Percentiles rank a stretch among this genome's conserved stretches.
Evolutionary conservation across 2,329 filamentous ascomycete species (phyloP).

Genomic region (Fusarium circinatum): DNA sequence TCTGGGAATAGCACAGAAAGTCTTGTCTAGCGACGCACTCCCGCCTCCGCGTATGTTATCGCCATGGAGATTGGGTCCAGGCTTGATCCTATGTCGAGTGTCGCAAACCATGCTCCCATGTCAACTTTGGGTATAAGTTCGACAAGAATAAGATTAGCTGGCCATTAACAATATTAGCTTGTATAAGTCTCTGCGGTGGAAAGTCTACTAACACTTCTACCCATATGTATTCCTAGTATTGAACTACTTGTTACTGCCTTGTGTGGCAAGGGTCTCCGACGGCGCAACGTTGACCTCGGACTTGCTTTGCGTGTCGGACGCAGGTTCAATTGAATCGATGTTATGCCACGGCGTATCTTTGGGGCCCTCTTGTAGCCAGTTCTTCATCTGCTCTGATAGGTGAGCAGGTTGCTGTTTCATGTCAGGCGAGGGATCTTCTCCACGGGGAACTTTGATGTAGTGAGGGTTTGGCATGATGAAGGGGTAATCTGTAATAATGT

Average conservation of each 20-base stretch:
- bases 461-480: neutral
- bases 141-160: neutral
- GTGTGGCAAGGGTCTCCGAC: neutral
- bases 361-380: neutral
- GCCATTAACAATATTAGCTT: neutral
- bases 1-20: neutral
- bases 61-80: neutral
- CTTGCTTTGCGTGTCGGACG: neutral
- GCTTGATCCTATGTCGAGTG: neutral
- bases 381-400: neutral
- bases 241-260: neutral
- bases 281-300: neutral
- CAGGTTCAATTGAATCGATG: neutral
- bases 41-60: neutral
- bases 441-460: neutral
- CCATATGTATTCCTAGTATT: accelerated
- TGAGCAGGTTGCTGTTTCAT: neutral
- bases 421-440: neutral
- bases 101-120: neutral
- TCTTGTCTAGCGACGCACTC: neutral
- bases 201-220: neutral
- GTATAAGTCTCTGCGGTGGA: accelerated
- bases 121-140: neutral
- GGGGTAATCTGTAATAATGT: too few species aligned
- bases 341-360: conserved; percentile 16